Base-by-base conservation (phyloP, 2,329 filamentous ascomycete species). In the Cladophialophora yegresii region DNA sequence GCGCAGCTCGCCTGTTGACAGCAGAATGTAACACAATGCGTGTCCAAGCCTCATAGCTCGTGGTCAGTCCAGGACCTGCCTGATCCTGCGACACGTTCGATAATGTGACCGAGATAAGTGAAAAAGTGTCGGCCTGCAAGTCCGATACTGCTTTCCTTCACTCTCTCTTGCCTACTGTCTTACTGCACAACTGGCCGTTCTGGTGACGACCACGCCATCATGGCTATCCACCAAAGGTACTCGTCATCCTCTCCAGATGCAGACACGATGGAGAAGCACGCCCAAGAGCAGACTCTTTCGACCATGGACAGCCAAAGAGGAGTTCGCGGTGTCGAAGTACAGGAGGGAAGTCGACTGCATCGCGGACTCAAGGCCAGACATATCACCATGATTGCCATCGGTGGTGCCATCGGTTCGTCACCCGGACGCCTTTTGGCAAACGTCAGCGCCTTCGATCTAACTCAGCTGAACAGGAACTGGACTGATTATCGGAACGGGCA, bases 401-500 rank as follows among this genome's bases (percentile, higher is more conserved):
- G 77, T 59, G 77, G 77, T 69, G 77, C 78, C 10, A 77, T 79
- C 63, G 78, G 77, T 68, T 36, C 23, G 59, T 59, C 9, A 54
- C 9, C 16, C 50, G 23, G 28, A n/a, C 13, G 36, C 40, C 26
- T 47, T 13, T 47, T 13, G 22, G 2, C 30, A 32, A 28, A 32
- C 4, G n/a, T n/a, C 10, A 2, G 43, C 33, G 4, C 22, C 23
- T 23, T 6, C 43, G 10, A 20, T 47, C 23, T 60, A 23, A 20
- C 47, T 13, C 47, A 13, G 4, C n/a, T 28, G 26, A 20, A 16
- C 30, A 65, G 63, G 63, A 56, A 79, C 77, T 30, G 77, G 77
- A 58, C 68, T 79, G 50, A 76, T 79, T 64, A 77, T 97, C 47
- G 89, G 91, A 30, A 93, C 91, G 0, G 91, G 90, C 59, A 81